Conservation (phyloP, 2,329 filamentous ascomycete genomes). For the Penicillium hesseltinei region DNA sequence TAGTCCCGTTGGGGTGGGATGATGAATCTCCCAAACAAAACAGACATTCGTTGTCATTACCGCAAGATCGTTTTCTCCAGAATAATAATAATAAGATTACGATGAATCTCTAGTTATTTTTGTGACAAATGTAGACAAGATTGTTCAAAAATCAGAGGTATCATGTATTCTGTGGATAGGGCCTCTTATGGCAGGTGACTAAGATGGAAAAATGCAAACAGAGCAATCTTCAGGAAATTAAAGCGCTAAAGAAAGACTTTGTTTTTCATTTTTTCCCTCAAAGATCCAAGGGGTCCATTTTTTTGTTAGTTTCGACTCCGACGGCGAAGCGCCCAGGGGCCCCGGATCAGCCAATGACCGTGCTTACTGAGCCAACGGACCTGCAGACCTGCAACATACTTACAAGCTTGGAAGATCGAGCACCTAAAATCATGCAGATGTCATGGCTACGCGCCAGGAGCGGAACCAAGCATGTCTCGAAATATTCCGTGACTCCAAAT, state of each 20-base stretch:
- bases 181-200: not conserved
- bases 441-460: slow-evolving; percentile 23
- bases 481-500: slow-evolving; percentile 12
- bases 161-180: not conserved
- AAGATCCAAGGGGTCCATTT: not conserved
- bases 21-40: not conserved
- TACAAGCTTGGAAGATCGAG: not conserved
- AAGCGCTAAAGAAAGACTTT: not conserved
- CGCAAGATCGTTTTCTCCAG: too few relatives aligned
- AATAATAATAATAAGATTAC: too few relatives aligned
- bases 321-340: slow-evolving; percentile 14
- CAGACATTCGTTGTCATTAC: too few relatives aligned
- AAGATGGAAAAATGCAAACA: not conserved
- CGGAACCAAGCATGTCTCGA: slow-evolving; percentile 13
- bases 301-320: not conserved
- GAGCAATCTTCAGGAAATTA: not conserved
- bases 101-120: too few relatives aligned
- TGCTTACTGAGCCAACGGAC: not conserved
- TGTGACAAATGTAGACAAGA: not conserved
- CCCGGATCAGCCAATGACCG: slow-evolving; percentile 12
- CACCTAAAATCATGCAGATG: not conserved
- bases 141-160: not conserved
- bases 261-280: not conserved
- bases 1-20: not conserved
- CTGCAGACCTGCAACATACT: slow-evolving; percentile 17